Conservation (phyloP, 768 basidiomycete genomes). For the Hortiboletus campestris region DNA sequence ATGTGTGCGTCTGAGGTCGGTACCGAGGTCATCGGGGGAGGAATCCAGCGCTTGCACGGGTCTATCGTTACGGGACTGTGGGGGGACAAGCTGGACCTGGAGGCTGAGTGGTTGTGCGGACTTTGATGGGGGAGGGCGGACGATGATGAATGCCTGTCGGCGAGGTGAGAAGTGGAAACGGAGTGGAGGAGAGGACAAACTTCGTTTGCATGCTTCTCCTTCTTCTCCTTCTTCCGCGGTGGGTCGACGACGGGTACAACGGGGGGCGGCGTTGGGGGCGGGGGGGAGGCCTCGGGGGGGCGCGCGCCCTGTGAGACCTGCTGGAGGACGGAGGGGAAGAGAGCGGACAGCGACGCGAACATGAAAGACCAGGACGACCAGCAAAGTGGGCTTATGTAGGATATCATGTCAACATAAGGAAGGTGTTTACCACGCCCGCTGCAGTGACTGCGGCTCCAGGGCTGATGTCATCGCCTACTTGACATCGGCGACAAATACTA, state of each 20-base stretch:
- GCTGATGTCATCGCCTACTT: slow-evolving; percentile 3
- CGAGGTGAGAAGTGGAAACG: slow-evolving; percentile 6
- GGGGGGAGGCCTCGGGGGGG: slow-evolving; percentile 20
- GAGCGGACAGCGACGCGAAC: slow-evolving; percentile 52
- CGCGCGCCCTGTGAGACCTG: slow-evolving; percentile 29
- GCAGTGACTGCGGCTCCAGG: neutral
- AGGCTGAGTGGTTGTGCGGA: slow-evolving; percentile 87
- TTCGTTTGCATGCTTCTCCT: slow-evolving; percentile 43
- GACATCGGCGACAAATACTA: too few species aligned
- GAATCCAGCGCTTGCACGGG: slow-evolving; percentile 47
- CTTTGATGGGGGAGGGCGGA: slow-evolving; percentile 83
- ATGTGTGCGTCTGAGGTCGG: slow-evolving; percentile 28
- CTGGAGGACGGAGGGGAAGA: slow-evolving; percentile 50
- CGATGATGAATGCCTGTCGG: slow-evolving; percentile 82
- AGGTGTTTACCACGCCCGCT: slow-evolving; percentile 10
- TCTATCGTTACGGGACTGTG: slow-evolving; percentile 43
- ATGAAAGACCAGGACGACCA: slow-evolving; percentile 28
- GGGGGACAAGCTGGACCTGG: slow-evolving; percentile 86
- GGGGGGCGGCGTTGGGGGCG: slow-evolving; percentile 8
- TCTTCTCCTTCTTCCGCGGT: slow-evolving; percentile 44
- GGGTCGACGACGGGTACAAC: slow-evolving; percentile 24
- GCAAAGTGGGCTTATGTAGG: slow-evolving; percentile 16
- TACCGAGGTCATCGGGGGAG: slow-evolving; percentile 29
- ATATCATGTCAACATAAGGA: neutral
- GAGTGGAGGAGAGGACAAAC: slow-evolving; percentile 29